Evolutionary conservation across 2,329 filamentous ascomycete species (phyloP), one percentile per base, ranked within the genome.

Genomic region (Boeremia lycopersici): DNA sequence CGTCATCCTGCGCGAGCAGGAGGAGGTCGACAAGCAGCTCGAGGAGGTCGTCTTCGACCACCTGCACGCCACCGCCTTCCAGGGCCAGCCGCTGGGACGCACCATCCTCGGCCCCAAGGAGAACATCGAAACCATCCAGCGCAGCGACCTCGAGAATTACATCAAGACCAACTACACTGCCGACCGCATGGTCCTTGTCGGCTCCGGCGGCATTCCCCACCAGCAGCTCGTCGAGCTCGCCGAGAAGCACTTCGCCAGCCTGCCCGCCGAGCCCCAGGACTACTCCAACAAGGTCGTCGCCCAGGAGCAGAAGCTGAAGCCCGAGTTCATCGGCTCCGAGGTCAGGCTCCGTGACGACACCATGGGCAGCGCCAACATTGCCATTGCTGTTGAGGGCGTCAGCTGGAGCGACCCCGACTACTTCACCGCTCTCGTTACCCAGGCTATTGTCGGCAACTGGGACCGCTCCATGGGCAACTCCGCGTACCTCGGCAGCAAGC

Each of bases 91-190:
- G 60, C 87, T 99, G 57, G 95, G 95, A 78, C 93, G 95, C 77
- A 99, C 95, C 69, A 99, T 99, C 77, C 87, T 99, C 63, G 95
- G 95, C 67, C 95, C 95, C 68, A 93, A 92, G 81, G 88, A 99
- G 84, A 99, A 99, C 86, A 99, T 99, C 78, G 87, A 92, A 78
- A 92, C 89, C 79, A 99, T 99, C 81, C 89, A 89, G 79, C 89
- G 92, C 72, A 86, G 91, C 71, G 93, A 99, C 79, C 85, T 99
- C 68, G 82, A 84, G 78, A 90, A 90, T 83, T 99, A 99, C 83
- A 98, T 99, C 86, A 96, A 96, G 86, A 95, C 86, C 82, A 99
- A 99, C 87, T 99, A 99, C 86, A 97, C 93, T 55, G 93, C 95
- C 65, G 95, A 99, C 82, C 93, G 96, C 78, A 99, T 99, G 93